phyloP scores from a whole-genome alignment of 208 protist genomes.

The Sergeia podlipaevii region DNA sequence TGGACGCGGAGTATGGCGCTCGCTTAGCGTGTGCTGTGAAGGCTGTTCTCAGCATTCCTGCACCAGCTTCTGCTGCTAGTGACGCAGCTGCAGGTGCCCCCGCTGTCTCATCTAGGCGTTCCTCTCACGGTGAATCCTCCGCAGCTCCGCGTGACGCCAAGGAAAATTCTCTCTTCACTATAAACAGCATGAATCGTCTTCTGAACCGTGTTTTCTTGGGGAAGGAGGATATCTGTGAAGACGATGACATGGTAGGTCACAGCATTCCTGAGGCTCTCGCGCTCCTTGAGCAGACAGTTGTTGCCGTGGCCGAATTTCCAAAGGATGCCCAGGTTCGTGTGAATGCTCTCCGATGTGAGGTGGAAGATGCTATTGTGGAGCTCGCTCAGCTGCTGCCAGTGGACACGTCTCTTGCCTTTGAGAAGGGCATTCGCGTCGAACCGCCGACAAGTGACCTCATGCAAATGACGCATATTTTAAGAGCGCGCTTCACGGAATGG shows the following conservation, averaged over 20 bases:
- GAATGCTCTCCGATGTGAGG: constrained; percentile 13
- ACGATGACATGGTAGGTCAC: background rate
- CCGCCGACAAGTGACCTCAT: constrained; percentile 48
- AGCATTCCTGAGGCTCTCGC: background rate
- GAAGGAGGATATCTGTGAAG: background rate
- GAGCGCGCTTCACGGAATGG: constrained; percentile 43
- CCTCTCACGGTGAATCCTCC: too few relatives aligned
- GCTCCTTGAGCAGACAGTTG: constrained; percentile 23
- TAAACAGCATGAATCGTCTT: constrained; percentile 6
- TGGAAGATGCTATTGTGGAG: constrained; percentile 41
- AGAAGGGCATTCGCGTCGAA: constrained; percentile 29
- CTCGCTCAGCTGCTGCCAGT: constrained; percentile 63
- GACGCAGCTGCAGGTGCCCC: too few relatives aligned
- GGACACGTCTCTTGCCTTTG: constrained; percentile 2
- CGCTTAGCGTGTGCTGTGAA: too few relatives aligned
- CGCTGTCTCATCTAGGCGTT: too few relatives aligned
- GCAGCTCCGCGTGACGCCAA: too few relatives aligned
- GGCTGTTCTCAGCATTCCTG: too few relatives aligned
- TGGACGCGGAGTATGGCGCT: too few relatives aligned
- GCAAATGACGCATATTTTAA: constrained; percentile 66
- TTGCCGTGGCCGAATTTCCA: constrained; percentile 20
- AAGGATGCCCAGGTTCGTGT: constrained; percentile 27
- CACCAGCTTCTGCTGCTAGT: too few relatives aligned
- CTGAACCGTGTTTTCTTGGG: constrained; percentile 5
- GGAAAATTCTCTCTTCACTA: constrained; percentile 7